phyloP scores from a whole-genome alignment of 306 rosid species.

The Sechiopsis laciniata region DNA sequence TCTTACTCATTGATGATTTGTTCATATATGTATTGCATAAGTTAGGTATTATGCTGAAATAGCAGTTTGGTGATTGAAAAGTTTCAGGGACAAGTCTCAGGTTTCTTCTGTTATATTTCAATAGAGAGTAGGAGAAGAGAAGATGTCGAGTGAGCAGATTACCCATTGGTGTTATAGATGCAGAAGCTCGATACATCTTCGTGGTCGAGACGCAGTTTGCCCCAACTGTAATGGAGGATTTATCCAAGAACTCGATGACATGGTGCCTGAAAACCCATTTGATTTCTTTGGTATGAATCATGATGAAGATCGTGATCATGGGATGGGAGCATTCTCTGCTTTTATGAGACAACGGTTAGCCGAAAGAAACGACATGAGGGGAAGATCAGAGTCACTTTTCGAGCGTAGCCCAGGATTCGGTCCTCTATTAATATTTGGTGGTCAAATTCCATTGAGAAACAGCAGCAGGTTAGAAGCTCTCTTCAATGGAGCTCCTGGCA shows the following conservation, averaged over 20 bases:
- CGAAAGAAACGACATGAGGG: constrained; percentile 21
- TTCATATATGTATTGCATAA: neutral
- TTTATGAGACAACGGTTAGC: constrained; percentile 26
- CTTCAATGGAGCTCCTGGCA: constrained; percentile 24
- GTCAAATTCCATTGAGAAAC: constrained; percentile 23
- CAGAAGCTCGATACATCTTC: constrained; percentile 15
- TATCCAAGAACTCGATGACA: constrained; percentile 26
- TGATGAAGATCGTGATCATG: constrained; percentile 17
- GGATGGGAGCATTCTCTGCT: constrained; percentile 23
- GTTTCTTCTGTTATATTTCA: neutral
- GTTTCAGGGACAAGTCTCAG: constrained; percentile 1
- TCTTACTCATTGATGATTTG: neutral
- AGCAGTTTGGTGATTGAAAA: constrained; percentile 1
- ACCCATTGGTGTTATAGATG: constrained; percentile 30
- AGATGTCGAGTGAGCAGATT: constrained; percentile 22
- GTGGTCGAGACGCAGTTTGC: constrained; percentile 23
- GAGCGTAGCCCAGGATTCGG: constrained; percentile 22
- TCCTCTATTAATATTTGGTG: constrained; percentile 24
- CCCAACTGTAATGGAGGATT: constrained; percentile 29
- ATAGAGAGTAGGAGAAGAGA: constrained; percentile 20
- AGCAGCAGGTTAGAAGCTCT: constrained; percentile 23
- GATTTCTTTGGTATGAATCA: constrained; percentile 21
- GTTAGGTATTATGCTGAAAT: constrained; percentile 19
- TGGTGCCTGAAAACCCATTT: constrained; percentile 18
- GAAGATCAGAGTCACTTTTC: constrained; percentile 23